Evolutionary conservation across 352 stramenopile species (phyloP).

Genomic region (Peronospora tabacina): DNA sequence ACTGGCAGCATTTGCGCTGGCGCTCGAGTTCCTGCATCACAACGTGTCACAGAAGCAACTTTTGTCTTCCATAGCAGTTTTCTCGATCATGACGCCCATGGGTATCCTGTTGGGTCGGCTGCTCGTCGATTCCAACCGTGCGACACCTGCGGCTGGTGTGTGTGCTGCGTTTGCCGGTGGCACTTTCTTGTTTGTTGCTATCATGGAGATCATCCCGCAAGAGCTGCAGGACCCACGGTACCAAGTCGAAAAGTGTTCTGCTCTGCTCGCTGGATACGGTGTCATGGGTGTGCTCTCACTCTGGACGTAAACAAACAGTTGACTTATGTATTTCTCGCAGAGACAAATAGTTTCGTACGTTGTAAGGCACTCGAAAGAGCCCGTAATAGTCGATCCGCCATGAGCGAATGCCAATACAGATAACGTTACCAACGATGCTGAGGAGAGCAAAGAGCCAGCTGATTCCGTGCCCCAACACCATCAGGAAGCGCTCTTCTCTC

Average conservation of each 20-base stretch:
- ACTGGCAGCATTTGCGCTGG: slow-evolving; percentile 62
- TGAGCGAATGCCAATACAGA: slow-evolving; percentile 12
- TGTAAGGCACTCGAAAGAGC: slow-evolving; percentile 16
- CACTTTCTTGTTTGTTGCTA: slow-evolving; percentile 75
- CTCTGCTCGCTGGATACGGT: slow-evolving; percentile 48
- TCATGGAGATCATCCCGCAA: slow-evolving; percentile 78
- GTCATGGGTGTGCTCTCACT: slow-evolving; percentile 64
- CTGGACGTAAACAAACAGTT: slow-evolving; percentile 43
- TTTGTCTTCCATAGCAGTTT: slow-evolving; percentile 40
- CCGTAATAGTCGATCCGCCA: slow-evolving; percentile 11
- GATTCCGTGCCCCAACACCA: neutral
- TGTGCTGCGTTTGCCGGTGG: slow-evolving; percentile 69
- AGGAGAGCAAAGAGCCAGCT: slow-evolving; percentile 20
- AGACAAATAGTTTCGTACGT: slow-evolving; percentile 20
- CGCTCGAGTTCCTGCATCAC: slow-evolving; percentile 67
- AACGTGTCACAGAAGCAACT: slow-evolving; percentile 35
- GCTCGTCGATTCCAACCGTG: slow-evolving; percentile 35
- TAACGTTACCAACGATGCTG: slow-evolving; percentile 26
- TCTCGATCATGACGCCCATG: slow-evolving; percentile 67
- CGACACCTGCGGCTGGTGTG: slow-evolving; percentile 47
- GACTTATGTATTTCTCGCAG: slow-evolving; percentile 24
- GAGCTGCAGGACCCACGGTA: slow-evolving; percentile 53
- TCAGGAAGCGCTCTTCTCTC: slow-evolving; percentile 4
- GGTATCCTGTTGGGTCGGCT: slow-evolving; percentile 60
- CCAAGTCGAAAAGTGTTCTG: slow-evolving; percentile 44